Percentiles rank a stretch among this genome's conserved stretches.
These are phyloP conservation scores for Venturia oleaginea DNA, from an alignment of 2,329 filamentous ascomycete genomes.

Conservation along the genomic window DNA sequence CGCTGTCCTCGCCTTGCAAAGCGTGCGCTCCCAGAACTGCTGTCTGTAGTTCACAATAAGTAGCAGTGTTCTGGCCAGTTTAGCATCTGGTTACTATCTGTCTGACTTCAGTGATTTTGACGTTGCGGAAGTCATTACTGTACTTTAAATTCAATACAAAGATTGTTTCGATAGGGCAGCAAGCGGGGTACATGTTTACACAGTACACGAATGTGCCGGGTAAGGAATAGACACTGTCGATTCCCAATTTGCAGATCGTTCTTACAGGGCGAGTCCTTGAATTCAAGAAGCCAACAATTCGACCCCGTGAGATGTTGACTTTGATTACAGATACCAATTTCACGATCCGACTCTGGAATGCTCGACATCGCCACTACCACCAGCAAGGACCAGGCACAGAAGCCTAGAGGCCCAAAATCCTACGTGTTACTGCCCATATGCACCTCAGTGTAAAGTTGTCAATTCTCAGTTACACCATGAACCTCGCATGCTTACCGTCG, in stretches of 20 bases:
- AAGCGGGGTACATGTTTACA: background rate
- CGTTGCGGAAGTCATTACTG: background rate
- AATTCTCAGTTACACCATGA: background rate
- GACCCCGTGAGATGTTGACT: background rate
- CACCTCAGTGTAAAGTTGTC: background rate
- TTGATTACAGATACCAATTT: background rate
- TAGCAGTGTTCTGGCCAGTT: background rate
- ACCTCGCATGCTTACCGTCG: background rate
- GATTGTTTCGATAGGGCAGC: background rate
- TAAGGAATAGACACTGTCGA: background rate
- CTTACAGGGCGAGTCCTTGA: constrained; percentile 3
- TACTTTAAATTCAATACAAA: background rate
- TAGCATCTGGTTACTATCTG: background rate
- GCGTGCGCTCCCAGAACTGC: background rate
- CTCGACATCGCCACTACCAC: background rate
- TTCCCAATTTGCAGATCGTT: background rate
- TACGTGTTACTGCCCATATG: constrained; percentile 6
- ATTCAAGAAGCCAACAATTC: background rate
- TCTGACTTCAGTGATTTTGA: background rate
- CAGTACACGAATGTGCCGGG: background rate
- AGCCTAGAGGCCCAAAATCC: background rate
- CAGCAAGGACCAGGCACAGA: background rate
- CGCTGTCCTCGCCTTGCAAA: background rate
- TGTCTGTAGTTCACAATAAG: background rate
- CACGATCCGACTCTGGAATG: background rate